Evolutionary conservation across 2,329 filamentous ascomycete species (phyloP), one percentile per base, ranked within the genome.

Genomic region (Aureobasidium sp.): DNA sequence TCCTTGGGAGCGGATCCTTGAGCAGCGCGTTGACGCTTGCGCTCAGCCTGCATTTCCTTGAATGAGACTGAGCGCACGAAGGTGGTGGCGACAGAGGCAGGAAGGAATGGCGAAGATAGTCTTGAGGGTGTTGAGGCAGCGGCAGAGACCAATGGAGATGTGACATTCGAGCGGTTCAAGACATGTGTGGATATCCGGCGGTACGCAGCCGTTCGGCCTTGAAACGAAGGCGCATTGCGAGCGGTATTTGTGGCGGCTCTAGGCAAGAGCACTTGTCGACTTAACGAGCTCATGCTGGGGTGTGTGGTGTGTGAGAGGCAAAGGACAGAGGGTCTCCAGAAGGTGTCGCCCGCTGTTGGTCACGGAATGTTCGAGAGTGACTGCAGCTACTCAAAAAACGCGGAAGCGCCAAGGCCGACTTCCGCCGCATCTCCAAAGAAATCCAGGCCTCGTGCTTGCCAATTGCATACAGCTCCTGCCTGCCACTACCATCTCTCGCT

Each of bases 181-280:
- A 65, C 44, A 45, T 63, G 61, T 33, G 62, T 64, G 59, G 67
- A 74, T 78, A 79, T 74, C 73, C 78, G 74, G 67, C 79, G 73
- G 70, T 79, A 78, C 60, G 78, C 74, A 56, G 77, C 75, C 37
- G 78, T 76, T 67, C 78, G 73, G 68, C 76, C 76, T 68, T 76
- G 76, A 63, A 74, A 72, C 66, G 70, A 70, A 62, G 72, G 67
- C 68, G 73, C 69, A 65, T 72, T 70, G 62, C 73, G 72, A 65
- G 68, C 66, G 67, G 72, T 71, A 64, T 65, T 67, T 67, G 68
- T 68, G 72, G 74, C 72, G 69, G 75, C 75, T 70, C 75, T 72
- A 66, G 71, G 70, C 60, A 73, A 72, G 63, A 78, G 68, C 61
- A 58, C 54, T 39, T 48, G 48, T 49, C 56, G 53, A 49, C 61